A percentile compares a stretch with the other conserved stretches of the same genome.
phyloP scores from a whole-genome alignment of 2,329 filamentous ascomycete genomes.

The Stemphylium lycopersici region DNA sequence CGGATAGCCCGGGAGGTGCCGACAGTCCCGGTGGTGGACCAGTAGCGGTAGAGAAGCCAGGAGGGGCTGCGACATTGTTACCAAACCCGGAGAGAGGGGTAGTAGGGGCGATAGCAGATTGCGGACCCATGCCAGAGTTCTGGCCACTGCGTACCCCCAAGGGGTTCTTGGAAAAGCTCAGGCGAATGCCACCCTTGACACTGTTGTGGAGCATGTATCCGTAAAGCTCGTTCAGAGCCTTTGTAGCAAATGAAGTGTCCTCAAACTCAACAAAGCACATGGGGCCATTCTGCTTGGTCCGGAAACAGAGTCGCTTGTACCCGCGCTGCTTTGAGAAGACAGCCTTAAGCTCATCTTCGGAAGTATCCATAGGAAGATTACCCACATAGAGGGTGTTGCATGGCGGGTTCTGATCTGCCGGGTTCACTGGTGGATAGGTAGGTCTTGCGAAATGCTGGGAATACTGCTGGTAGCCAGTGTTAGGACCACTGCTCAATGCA shows the following conservation, averaged over 20 bases:
- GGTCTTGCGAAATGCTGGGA: constrained; percentile 65
- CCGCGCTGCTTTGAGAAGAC: constrained; percentile 92
- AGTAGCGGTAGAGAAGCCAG: constrained; percentile 69
- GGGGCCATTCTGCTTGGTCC: constrained; percentile 91
- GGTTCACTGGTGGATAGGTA: constrained; percentile 85
- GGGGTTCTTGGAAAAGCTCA: constrained; percentile 98
- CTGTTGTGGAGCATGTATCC: constrained; percentile 88
- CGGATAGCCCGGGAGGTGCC: constrained; percentile 72
- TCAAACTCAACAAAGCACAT: constrained; percentile 99
- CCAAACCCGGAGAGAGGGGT: constrained; percentile 64
- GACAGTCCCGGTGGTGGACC: constrained; percentile 83
- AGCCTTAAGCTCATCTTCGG: constrained; percentile 92
- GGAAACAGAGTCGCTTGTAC: constrained; percentile 93
- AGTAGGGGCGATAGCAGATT: constrained; percentile 58
- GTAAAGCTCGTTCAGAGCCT: constrained; percentile 87
- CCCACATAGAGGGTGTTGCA: constrained; percentile 98
- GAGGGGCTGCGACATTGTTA: constrained; percentile 58
- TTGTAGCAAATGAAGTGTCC: constrained; percentile 88
- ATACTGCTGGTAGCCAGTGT: constrained; percentile 61
- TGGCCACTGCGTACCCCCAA: constrained; percentile 87
- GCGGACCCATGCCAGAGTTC: constrained; percentile 58
- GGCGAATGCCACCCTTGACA: constrained; percentile 88
- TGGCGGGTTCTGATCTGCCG: constrained; percentile 93
- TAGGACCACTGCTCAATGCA: constrained; percentile 56
- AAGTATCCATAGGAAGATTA: constrained; percentile 91